phyloP scores from a whole-genome alignment of 371 early-diverging fungal genomes.

The Rhizopus microsporus region DNA sequence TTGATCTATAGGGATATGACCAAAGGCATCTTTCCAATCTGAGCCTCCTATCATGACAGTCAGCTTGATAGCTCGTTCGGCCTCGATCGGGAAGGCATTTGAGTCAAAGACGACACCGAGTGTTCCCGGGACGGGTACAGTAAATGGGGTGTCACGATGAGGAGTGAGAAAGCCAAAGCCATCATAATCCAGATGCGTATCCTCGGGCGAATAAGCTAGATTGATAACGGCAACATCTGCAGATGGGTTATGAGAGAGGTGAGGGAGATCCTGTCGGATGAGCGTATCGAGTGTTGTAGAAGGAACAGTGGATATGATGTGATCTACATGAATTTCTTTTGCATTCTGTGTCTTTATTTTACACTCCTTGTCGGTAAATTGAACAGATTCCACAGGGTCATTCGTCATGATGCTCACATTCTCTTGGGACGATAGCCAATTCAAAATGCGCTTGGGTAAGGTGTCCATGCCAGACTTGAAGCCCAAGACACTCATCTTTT shows the following conservation, averaged over 20 bases:
- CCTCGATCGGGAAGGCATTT: slow-evolving; percentile 73
- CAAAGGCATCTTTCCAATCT: slow-evolving; percentile 60
- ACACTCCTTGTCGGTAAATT: slow-evolving; percentile 33
- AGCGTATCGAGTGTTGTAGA: slow-evolving; percentile 44
- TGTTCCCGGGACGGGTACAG: slow-evolving; percentile 50
- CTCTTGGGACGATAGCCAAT: slow-evolving; percentile 41
- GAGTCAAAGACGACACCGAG: slow-evolving; percentile 94
- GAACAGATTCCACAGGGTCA: slow-evolving; percentile 40
- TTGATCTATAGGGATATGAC: slow-evolving; percentile 24
- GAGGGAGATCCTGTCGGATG: slow-evolving; percentile 31
- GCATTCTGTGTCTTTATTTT: slow-evolving; percentile 7
- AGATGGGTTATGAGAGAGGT: slow-evolving; percentile 61
- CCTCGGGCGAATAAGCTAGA: slow-evolving; percentile 58
- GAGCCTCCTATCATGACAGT: slow-evolving; percentile 95
- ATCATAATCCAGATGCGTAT: slow-evolving; percentile 50
- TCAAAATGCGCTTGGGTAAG: slow-evolving; percentile 59
- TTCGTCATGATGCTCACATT: slow-evolving; percentile 59
- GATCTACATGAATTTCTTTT: slow-evolving; percentile 13
- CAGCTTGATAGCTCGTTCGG: slow-evolving; percentile 53
- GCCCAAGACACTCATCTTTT: slow-evolving; percentile 73
- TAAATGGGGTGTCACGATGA: slow-evolving; percentile 45
- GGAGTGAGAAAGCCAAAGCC: slow-evolving; percentile 95
- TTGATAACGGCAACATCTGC: slow-evolving; percentile 90
- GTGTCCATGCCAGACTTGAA: slow-evolving; percentile 81
- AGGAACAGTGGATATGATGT: slow-evolving; percentile 73